A percentile compares a stretch with the other conserved stretches of the same genome.
These are phyloP conservation scores for Pleurotus citrinopileatus DNA, from an alignment of 768 basidiomycete species.

Conservation along the genomic window DNA sequence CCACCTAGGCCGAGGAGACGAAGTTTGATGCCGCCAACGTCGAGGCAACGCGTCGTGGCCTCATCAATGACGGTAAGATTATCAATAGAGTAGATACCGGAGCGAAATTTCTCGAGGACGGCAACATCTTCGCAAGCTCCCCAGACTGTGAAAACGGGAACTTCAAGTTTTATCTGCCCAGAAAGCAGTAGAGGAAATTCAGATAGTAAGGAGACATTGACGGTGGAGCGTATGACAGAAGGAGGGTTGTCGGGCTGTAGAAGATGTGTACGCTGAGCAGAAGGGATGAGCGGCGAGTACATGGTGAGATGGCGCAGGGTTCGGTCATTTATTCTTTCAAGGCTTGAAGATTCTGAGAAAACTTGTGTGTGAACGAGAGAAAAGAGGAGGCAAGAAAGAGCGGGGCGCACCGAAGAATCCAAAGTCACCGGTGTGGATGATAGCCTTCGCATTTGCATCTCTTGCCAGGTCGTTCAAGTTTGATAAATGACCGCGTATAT, in stretches of 20 bases:
- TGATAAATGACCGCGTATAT: conserved; percentile 86
- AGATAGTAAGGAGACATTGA: conserved; percentile 78
- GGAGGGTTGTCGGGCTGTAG: conserved; percentile 65
- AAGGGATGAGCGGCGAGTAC: conserved; percentile 92
- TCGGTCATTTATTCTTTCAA: conserved; percentile 91
- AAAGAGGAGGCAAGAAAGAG: conserved; percentile 4
- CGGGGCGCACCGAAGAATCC: conserved; percentile 83
- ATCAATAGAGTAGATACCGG: conserved; percentile 75
- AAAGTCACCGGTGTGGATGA: conserved; percentile 99
- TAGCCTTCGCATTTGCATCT: conserved; percentile 85
- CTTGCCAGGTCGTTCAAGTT: conserved; percentile 88
- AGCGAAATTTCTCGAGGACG: conserved; percentile 90
- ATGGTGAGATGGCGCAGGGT: conserved; percentile 94
- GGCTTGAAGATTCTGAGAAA: conserved; percentile 66
- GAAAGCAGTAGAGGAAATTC: conserved; percentile 92
- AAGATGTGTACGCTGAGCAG: conserved; percentile 77
- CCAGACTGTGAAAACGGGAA: conserved; percentile 96
- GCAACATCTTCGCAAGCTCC: conserved; percentile 96
- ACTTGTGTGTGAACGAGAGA: conserved; percentile 1
- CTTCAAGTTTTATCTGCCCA: conserved; percentile 85
- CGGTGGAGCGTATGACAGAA: conserved; percentile 65
- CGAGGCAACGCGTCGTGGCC: conserved; percentile 88
- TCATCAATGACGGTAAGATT: conserved; percentile 95
- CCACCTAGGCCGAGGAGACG: conserved; percentile 96
- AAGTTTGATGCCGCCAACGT: conserved; percentile 91